phyloP scores from a whole-genome alignment of 192 early-diverging fungal genomes.

The Mortierella antarctica region DNA sequence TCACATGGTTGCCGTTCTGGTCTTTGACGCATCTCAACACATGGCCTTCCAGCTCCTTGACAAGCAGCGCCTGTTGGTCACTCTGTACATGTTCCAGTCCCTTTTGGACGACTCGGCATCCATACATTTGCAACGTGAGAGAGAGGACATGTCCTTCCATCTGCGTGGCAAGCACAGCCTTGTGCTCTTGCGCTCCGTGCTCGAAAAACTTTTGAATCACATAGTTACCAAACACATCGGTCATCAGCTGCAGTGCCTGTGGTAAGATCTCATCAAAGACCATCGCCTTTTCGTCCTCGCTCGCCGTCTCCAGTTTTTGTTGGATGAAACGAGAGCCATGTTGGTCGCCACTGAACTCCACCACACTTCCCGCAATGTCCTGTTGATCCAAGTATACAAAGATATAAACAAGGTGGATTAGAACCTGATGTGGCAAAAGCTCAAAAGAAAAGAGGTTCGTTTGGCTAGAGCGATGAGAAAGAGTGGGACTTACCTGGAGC shows the following conservation, averaged over 20 bases:
- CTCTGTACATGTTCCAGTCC: slow-evolving; percentile 90
- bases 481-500: slow-evolving; percentile 70
- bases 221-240: slow-evolving; percentile 99
- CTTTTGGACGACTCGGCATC: slow-evolving; percentile 99
- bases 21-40: slow-evolving; percentile 99
- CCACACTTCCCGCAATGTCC: slow-evolving; percentile 94
- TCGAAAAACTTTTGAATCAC: slow-evolving; percentile 99
- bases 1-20: slow-evolving; percentile 99
- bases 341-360: slow-evolving; percentile 99
- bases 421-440: neutral
- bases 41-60: slow-evolving; percentile 93
- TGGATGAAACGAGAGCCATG: slow-evolving; percentile 99
- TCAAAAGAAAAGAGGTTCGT: neutral
- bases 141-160: slow-evolving; percentile 97
- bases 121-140: slow-evolving; percentile 98
- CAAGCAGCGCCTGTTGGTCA: slow-evolving; percentile 91
- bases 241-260: slow-evolving; percentile 93
- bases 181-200: slow-evolving; percentile 94
- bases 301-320: slow-evolving; percentile 96
- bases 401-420: too few species aligned
- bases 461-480: neutral
- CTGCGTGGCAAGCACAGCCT: slow-evolving; percentile 89
- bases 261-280: slow-evolving; percentile 98
- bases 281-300: slow-evolving; percentile 92
- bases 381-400: slow-evolving; percentile 19